A percentile compares a stretch with the other conserved stretches of the same genome.
phyloP scores from a whole-genome alignment of 2,329 filamentous ascomycete species.

The Myriangium duriaei region DNA sequence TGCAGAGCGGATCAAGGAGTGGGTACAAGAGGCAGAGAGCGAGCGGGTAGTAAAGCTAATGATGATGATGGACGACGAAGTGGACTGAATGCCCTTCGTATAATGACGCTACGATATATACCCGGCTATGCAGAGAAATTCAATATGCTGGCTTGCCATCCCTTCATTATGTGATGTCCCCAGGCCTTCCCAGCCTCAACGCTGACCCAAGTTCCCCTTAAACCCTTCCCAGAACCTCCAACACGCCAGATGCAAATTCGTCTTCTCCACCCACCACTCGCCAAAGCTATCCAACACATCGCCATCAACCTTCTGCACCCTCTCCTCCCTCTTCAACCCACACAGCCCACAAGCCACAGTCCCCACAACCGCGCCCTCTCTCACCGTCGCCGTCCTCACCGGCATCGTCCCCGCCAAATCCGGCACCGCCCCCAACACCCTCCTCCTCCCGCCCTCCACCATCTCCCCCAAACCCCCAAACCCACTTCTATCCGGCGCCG shows the following conservation, averaged over 20 bases:
- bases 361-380: conserved; percentile 58
- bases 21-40: conserved; percentile 20
- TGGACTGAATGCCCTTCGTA: not conserved
- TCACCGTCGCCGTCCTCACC: conserved; percentile 48
- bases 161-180: too few species aligned
- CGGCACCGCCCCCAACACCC: conserved; percentile 40
- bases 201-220: conserved; percentile 54
- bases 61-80: not conserved
- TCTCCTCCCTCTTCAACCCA: conserved; percentile 76
- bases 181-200: conserved; percentile 42
- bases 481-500: conserved; percentile 35
- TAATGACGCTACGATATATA: too few species aligned
- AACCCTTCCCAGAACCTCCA: conserved; percentile 76
- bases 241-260: conserved; percentile 45
- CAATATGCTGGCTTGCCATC: too few species aligned
- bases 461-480: conserved; percentile 83
- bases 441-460: conserved; percentile 43
- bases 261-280: conserved; percentile 82
- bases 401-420: conserved; percentile 59
- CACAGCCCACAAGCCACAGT: conserved; percentile 71
- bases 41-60: conserved; percentile 11
- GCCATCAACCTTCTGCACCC: conserved; percentile 61
- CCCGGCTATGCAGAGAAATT: too few species aligned
- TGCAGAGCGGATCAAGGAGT: conserved; percentile 23
- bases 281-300: conserved; percentile 82